These are phyloP conservation scores for Sphagnum magellanicum DNA, from an alignment of 228 moss, liverwort and hornwort species.

Conservation along the genomic window DNA sequence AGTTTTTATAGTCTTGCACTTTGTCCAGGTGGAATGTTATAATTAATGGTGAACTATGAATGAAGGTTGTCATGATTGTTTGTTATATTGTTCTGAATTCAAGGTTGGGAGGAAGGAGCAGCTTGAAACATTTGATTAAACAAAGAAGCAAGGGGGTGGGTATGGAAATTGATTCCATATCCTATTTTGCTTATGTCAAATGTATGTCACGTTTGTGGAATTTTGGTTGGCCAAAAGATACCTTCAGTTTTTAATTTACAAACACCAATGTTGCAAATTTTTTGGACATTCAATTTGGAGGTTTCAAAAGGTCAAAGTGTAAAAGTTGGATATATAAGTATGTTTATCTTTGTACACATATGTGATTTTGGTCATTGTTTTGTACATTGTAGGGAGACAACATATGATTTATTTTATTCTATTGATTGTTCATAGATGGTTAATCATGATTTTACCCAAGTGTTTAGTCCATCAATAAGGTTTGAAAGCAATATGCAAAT, in stretches of 20 bases:
- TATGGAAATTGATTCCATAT: no score
- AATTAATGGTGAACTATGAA: background rate
- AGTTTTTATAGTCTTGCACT: background rate
- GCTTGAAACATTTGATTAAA: constrained; percentile 81
- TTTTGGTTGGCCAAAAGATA: no score
- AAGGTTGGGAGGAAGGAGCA: constrained; percentile 93
- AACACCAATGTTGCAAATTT: no score
- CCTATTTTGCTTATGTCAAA: no score
- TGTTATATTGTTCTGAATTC: constrained; percentile 36
- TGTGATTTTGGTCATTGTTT: background rate
- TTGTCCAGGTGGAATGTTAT: background rate
- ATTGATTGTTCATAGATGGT: constrained; percentile 48
- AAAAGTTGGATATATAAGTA: background rate
- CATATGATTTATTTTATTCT: constrained; percentile 3
- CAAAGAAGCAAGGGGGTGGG: constrained; percentile 69
- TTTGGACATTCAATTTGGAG: no score
- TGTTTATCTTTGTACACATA: background rate
- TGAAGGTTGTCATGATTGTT: background rate
- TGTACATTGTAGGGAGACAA: background rate
- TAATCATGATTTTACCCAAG: constrained; percentile 76
- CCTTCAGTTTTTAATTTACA: no score
- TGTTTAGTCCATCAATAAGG: constrained; percentile 68
- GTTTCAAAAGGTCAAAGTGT: background rate
- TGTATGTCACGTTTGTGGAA: no score
- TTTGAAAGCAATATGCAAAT: constrained; percentile 73